Evolutionary conservation across 768 basidiomycete genomes (phyloP), one percentile per base, ranked within the genome.

Genomic region (Cystofilobasidium bisporidii): DNA sequence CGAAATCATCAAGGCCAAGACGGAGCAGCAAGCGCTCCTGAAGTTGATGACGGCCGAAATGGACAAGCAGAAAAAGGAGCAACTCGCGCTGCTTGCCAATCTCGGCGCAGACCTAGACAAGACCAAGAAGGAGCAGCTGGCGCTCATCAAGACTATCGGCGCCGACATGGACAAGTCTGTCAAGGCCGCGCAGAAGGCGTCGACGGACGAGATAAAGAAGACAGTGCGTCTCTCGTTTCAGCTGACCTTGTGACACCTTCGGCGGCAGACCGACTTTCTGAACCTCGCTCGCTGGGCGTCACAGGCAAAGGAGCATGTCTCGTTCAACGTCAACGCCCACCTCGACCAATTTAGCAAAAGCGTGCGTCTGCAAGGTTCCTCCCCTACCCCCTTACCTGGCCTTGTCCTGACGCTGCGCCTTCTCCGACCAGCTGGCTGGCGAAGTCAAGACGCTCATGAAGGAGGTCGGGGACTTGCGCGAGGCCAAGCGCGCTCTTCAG

Each of bases 391-490:
- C 22, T 50, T 26, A 20, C 9, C 48, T 50, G 6, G 24, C 48
- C 48, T 8, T 50, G 22, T 20, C 10, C 50, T 53, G 50, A 53
- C 50, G 10, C 24, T 24, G 12, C 50, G 3, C 28, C 2, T 53
- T 24, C 18, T 20, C 9, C 32, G 47, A n/a, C n/a, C 53, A 56
- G 38, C 64, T 65, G 36, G 64, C 64, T 18, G 57, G 32, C 1
- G 64, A 65, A 24, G 64, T 65, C 57, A 65, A 65, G 64, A 65
- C 58, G 22, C 55, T 65, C 11, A 65, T 65, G 64, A 65, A 53
- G 59, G 64, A 65, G 38, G 64, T 65, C 33, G 64, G 64, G 2
- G 64, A 65, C 36, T 38, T 65, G 33, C 64, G 64, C n/a, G 64
- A 65, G 36, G 56, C 64, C 17, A 65, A 65, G 32, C 56, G 64